These are phyloP conservation scores for Leccinellum luteum DNA, from an alignment of 768 basidiomycete species.

Conservation along the genomic window DNA sequence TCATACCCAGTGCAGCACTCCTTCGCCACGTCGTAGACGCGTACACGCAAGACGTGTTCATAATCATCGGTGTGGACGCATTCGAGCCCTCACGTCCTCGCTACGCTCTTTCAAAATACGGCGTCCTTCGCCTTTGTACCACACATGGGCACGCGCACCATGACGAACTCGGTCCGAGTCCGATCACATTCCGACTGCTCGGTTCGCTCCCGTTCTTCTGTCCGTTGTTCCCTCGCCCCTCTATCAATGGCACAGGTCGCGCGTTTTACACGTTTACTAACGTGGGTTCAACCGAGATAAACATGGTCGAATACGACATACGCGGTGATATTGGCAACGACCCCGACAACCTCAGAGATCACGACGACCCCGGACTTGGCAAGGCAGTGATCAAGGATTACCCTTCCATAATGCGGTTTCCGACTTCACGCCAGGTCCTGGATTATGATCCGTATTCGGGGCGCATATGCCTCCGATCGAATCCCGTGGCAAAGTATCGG, in stretches of 20 bases:
- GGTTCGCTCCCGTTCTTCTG: not conserved
- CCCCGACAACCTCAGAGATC: not conserved
- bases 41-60: slow-evolving; percentile 8
- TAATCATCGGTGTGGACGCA: slow-evolving; percentile 3
- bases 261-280: not conserved
- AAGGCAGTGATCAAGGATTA: slow-evolving; percentile 3
- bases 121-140: slow-evolving; percentile 5
- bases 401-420: not conserved
- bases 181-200: slow-evolving; percentile 6
- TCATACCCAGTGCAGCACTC: not conserved
- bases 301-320: slow-evolving; percentile 15
- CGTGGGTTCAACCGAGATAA: not conserved
- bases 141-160: not conserved
- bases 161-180: not conserved
- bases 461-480: slow-evolving; percentile 11
- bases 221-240: slow-evolving; percentile 1
- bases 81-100: not conserved
- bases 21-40: slow-evolving; percentile 12
- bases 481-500: not conserved
- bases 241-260: slow-evolving; percentile 17
- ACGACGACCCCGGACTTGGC: not conserved
- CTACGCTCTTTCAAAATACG: not conserved
- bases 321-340: not conserved
- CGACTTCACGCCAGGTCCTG: not conserved
- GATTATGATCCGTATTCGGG: slow-evolving; percentile 25